Conservation (phyloP, 768 basidiomycete species). For the Albatrellus ellisii region DNA sequence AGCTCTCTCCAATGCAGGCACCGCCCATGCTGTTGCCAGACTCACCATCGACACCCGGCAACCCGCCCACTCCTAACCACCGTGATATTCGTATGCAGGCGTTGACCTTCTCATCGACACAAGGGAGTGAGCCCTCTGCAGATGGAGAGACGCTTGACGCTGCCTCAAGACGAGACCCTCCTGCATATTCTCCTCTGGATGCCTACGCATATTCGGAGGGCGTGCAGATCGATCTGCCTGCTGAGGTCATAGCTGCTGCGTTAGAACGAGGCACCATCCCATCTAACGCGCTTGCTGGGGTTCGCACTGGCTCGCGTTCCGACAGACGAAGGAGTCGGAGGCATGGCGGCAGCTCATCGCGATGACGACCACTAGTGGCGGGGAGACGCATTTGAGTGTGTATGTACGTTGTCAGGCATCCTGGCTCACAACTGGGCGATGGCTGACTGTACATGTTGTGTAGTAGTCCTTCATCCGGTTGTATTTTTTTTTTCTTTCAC, state of each 20-base stretch:
- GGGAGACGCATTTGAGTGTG: no score
- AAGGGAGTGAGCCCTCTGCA: conserved; percentile 1
- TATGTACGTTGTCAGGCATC: conserved; percentile 9
- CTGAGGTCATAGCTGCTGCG: conserved; percentile 84
- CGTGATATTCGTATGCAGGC: conserved; percentile 76
- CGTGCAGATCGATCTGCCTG: conserved; percentile 87
- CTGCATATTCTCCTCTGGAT: conserved; percentile 82
- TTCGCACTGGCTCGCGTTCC: conserved; percentile 30
- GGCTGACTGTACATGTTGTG: conserved; percentile 9
- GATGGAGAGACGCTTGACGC: conserved; percentile 21
- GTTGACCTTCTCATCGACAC: conserved; percentile 22
- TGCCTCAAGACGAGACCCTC: conserved; percentile 52
- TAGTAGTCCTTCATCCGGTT: conserved; percentile 3
- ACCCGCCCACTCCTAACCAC: conserved; percentile 76
- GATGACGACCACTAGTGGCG: neutral
- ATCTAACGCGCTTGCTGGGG: conserved; percentile 36
- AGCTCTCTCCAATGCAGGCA: conserved; percentile 47
- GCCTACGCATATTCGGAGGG: conserved; percentile 77
- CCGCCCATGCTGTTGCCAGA: conserved; percentile 49
- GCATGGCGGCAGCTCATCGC: conserved; percentile 25
- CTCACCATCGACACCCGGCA: conserved; percentile 55
- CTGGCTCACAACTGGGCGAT: conserved; percentile 1
- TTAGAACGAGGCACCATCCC: conserved; percentile 64
- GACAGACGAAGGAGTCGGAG: conserved; percentile 43
- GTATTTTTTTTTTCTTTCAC: conserved; percentile 3